Conservation (phyloP, 257 asterid species). For the Petrea volubilis region DNA sequence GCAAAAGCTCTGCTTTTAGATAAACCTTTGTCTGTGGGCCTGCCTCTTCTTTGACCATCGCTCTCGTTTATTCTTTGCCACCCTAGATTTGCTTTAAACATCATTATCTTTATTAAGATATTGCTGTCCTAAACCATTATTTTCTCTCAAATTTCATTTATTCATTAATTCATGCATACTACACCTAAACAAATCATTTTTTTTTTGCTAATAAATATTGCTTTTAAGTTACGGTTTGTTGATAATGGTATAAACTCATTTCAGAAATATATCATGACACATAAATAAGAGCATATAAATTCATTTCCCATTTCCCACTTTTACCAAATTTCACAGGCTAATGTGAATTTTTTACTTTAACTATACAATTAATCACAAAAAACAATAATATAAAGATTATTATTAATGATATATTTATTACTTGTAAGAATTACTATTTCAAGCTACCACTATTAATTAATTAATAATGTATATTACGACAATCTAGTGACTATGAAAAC, state of each 20-base stretch:
- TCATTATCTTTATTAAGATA: slow-evolving; percentile 27
- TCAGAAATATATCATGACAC: not conserved
- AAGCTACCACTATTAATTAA: no score
- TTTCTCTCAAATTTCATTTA: not conserved
- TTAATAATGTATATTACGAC: no score
- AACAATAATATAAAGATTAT: no score
- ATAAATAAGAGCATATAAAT: not conserved
- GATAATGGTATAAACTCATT: no score
- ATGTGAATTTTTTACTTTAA: not conserved
- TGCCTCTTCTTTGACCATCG: slow-evolving; percentile 28
- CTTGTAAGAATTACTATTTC: no score
- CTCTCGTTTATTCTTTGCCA: slow-evolving; percentile 5
- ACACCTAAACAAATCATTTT: no score
- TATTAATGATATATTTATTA: no score
- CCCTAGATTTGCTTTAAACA: slow-evolving; percentile 31
- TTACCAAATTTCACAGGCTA: not conserved
- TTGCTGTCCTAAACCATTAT: slow-evolving; percentile 14
- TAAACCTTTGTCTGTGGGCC: slow-evolving; percentile 33
- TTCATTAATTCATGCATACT: no score
- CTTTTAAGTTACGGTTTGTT: no score
- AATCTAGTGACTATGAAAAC: no score
- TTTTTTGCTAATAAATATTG: no score
- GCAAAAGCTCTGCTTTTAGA: not conserved
- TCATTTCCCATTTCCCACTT: not conserved
- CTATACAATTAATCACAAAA: no score